Evolutionary conservation across 2,329 filamentous ascomycete species (phyloP).

Genomic region (Diaporthe ilicicola): DNA sequence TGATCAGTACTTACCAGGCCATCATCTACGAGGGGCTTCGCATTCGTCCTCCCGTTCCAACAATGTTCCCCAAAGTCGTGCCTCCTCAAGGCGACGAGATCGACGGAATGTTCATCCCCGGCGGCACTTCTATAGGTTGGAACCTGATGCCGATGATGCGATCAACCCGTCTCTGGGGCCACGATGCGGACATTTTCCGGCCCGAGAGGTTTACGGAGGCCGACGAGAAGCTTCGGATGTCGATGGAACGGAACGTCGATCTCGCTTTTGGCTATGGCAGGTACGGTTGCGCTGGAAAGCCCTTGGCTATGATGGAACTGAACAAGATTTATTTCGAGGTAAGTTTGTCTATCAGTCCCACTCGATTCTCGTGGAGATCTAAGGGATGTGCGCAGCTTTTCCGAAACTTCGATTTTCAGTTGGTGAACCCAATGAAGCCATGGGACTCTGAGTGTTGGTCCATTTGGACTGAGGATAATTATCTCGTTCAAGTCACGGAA

Average conservation of each 20-base stretch:
- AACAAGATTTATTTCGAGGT: constrained; percentile 53
- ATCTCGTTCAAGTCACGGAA: constrained; percentile 19
- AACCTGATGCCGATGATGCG: constrained; percentile 33
- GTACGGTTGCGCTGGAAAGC: constrained; percentile 51
- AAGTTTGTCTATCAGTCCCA: not conserved
- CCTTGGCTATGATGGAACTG: constrained; percentile 53
- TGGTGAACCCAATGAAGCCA: constrained; percentile 22
- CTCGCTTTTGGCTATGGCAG: constrained; percentile 50
- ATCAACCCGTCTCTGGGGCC: constrained; percentile 44
- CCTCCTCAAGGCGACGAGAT: constrained; percentile 42
- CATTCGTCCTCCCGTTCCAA: constrained; percentile 14
- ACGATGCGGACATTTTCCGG: constrained; percentile 65
- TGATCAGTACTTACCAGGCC: not conserved
- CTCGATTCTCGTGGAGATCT: too few relatives aligned
- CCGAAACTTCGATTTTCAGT: constrained; percentile 28
- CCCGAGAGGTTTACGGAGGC: constrained; percentile 66
- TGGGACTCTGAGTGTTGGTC: constrained; percentile 17
- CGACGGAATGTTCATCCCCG: constrained; percentile 42
- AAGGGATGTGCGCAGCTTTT: not conserved
- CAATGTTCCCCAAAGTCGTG: constrained; percentile 36
- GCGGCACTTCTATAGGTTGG: constrained; percentile 38
- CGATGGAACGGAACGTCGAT: constrained; percentile 45
- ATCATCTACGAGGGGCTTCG: constrained; percentile 27
- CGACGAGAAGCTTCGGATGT: constrained; percentile 44
- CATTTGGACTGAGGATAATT: constrained; percentile 17